These are phyloP conservation scores for Tricholoma sp. DNA, from an alignment of 768 basidiomycete species.

Conservation along the genomic window DNA sequence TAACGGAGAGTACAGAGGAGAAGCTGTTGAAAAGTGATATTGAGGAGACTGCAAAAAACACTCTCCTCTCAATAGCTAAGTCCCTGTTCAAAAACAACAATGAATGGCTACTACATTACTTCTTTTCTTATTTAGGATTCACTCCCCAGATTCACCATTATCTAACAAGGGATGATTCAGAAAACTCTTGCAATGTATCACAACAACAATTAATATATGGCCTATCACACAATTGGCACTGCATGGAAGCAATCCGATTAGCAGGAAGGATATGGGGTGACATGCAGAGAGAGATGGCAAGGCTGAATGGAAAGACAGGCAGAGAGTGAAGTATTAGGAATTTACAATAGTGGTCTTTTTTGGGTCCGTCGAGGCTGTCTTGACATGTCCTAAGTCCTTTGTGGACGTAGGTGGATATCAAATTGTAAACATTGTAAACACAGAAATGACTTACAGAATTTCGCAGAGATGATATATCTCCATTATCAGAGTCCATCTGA, in stretches of 20 bases:
- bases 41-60: neutral
- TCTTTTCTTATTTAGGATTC: constrained; percentile 1
- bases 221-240: neutral
- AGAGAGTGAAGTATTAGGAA: neutral
- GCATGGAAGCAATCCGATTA: neutral
- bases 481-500: no score
- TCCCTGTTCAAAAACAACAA: neutral
- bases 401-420: neutral
- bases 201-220: neutral
- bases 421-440: no score
- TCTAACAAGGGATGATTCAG: neutral
- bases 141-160: constrained; percentile 1
- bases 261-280: constrained; percentile 6
- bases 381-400: neutral
- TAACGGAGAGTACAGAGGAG: neutral
- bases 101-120: constrained; percentile 1
- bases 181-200: neutral
- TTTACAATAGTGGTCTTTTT: neutral
- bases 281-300: neutral
- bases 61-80: neutral
- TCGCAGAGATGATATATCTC: no score
- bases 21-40: neutral
- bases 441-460: no score
- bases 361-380: no score
- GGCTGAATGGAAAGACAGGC: neutral